Conservation (phyloP, 2,329 filamentous ascomycete genomes). For the Colletotrichum kahawae region DNA sequence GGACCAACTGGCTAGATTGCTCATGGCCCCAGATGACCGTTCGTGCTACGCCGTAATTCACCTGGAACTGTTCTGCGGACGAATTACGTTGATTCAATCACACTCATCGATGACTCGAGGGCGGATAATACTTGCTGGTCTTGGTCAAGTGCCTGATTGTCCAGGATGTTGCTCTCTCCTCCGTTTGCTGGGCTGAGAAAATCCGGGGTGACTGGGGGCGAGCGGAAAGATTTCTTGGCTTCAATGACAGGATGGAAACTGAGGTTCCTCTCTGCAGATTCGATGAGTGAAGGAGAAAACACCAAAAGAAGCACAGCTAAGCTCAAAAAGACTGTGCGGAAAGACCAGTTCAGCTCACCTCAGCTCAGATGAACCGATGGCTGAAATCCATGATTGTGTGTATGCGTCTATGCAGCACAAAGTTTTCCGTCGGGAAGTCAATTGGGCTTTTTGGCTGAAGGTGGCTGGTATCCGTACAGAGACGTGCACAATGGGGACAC, state of each 20-base stretch:
- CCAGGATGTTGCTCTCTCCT: background rate
- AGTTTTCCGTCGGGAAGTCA: background rate
- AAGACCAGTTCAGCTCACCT: background rate
- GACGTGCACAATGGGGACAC: background rate
- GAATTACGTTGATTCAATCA: background rate
- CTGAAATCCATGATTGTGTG: background rate
- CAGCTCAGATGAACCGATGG: background rate
- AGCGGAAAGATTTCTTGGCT: background rate
- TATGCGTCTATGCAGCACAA: background rate
- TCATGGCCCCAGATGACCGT: background rate
- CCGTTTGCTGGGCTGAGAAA: background rate
- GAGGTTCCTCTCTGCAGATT: background rate
- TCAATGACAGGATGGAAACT: background rate
- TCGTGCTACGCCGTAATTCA: background rate
- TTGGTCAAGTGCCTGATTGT: background rate
- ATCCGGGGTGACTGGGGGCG: slow-evolving; percentile 4
- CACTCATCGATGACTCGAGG: background rate
- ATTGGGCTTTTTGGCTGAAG: background rate
- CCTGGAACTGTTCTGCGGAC: background rate
- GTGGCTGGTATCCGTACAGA: background rate
- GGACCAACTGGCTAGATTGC: background rate
- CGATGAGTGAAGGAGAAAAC: background rate
- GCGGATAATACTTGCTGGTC: background rate
- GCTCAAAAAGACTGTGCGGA: background rate
- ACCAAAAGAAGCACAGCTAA: background rate